Evolutionary conservation across 768 basidiomycete species (phyloP).

Genomic region (Sutorius australiensis): DNA sequence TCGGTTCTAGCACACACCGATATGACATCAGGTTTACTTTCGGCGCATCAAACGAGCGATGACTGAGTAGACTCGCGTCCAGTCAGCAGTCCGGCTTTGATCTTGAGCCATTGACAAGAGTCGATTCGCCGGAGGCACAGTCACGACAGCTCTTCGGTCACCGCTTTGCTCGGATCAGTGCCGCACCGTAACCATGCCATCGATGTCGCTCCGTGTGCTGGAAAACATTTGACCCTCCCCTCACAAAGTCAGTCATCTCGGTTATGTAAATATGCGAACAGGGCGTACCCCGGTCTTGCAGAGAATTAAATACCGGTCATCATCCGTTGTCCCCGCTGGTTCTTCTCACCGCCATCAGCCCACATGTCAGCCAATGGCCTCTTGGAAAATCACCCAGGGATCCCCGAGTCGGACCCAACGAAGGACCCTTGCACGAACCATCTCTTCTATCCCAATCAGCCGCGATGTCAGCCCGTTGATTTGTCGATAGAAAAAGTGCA

Average conservation of each 20-base stretch:
- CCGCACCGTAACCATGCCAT: not conserved
- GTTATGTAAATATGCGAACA: not conserved
- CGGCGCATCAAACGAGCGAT: not conserved
- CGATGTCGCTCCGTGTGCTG: not conserved
- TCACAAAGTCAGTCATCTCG: not conserved
- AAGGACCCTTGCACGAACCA: conserved; percentile 40
- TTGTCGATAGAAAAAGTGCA: conserved; percentile 62
- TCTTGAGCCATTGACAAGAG: not conserved
- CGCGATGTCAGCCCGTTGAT: conserved; percentile 59
- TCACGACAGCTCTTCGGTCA: conserved; percentile 10
- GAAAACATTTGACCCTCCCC: not conserved
- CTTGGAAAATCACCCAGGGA: conserved; percentile 23
- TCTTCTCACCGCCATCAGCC: conserved; percentile 1
- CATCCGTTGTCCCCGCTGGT: conserved; percentile 11
- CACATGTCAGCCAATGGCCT: conserved; percentile 16
- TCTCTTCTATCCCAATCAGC: conserved; percentile 56
- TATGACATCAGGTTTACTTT: not conserved
- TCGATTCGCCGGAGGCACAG: not conserved
- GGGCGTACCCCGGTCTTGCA: not conserved
- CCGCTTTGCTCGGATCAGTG: not conserved
- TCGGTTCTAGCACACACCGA: not conserved
- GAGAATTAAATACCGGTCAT: conserved; percentile 4
- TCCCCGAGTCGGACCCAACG: conserved; percentile 4
- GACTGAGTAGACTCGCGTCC: not conserved
- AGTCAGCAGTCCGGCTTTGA: not conserved